Evolutionary conservation across 1,139 yeast genomes (phyloP).

Genomic region (Candida frijolesensis): DNA sequence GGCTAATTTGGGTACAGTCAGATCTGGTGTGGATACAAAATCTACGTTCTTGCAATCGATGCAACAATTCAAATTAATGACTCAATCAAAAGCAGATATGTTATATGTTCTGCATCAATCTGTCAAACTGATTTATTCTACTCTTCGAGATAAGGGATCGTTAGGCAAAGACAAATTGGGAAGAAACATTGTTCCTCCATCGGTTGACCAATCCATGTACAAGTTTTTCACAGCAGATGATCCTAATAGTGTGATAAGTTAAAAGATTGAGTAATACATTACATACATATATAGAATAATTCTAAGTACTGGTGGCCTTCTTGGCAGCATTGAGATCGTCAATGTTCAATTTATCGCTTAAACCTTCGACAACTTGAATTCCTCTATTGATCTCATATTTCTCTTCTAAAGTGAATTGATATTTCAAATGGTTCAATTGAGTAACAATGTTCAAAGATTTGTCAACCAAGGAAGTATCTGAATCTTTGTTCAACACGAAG

Average conservation of each 20-base stretch:
- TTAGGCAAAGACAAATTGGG: conserved; percentile 35
- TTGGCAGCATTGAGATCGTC: conserved; percentile 56
- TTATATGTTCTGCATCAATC: conserved; percentile 38
- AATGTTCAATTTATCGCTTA: conserved; percentile 50
- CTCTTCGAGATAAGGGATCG: conserved; percentile 23
- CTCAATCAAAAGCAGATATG: conserved; percentile 43
- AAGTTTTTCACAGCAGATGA: conserved; percentile 52
- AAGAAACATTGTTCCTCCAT: conserved; percentile 31
- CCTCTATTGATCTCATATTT: conserved; percentile 39
- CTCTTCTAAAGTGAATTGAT: conserved; percentile 52
- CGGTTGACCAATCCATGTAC: conserved; percentile 46
- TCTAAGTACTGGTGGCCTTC: conserved; percentile 33
- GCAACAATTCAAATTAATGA: conserved; percentile 58
- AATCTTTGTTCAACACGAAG: conserved; percentile 37
- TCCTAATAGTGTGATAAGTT: conserved; percentile 42
- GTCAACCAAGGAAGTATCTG: conserved; percentile 58
- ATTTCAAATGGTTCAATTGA: conserved; percentile 48
- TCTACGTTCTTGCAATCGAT: conserved; percentile 52
- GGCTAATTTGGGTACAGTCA: conserved; percentile 55
- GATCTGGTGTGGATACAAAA: conserved; percentile 51
- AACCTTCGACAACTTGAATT: conserved; percentile 42
- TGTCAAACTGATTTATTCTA: conserved; percentile 37
- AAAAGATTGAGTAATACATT: neutral
- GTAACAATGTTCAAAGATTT: conserved; percentile 58
- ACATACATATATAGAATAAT: conserved; percentile 1